Conservation (phyloP, 345 rosid species). For the Murraya koenigii region DNA sequence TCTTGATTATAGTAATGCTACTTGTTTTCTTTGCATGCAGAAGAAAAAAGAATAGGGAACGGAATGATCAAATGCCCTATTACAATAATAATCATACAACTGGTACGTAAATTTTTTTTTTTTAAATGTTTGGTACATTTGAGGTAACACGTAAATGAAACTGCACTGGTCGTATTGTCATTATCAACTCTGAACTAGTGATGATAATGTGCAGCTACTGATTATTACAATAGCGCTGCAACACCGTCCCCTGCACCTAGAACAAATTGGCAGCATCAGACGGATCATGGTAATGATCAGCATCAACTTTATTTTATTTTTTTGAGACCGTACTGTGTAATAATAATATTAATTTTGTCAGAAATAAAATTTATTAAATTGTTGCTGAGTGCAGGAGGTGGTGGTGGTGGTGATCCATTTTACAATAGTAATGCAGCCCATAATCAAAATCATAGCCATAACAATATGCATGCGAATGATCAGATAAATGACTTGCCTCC, state of each 20-base stretch:
- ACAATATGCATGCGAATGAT: slow-evolving; percentile 5
- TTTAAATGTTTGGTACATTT: neutral
- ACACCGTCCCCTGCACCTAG: neutral
- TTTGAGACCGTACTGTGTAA: neutral
- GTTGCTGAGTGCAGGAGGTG: slow-evolving; percentile 10
- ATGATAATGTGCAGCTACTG: neutral
- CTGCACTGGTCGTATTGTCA: neutral
- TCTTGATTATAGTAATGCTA: slow-evolving; percentile 42
- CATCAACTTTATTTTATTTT: neutral
- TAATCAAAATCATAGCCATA: neutral
- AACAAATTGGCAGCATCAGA: neutral
- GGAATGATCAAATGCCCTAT: slow-evolving; percentile 32
- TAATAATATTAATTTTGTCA: neutral
- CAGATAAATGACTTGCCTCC: slow-evolving; percentile 29
- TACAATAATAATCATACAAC: slow-evolving; percentile 26
- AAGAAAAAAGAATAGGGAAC: slow-evolving; percentile 47
- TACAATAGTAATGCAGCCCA: slow-evolving; percentile 17
- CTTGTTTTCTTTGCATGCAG: slow-evolving; percentile 35
- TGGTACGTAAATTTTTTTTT: slow-evolving; percentile 12
- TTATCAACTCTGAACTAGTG: neutral
- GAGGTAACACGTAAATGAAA: neutral
- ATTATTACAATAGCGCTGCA: neutral
- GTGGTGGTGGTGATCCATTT: slow-evolving; percentile 23
- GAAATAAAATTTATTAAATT: neutral
- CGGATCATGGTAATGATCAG: neutral